Evolutionary conservation across 306 rosid species (phyloP), one percentile per base, ranked within the genome.

Genomic region (Fragaria nilgerrensis): DNA sequence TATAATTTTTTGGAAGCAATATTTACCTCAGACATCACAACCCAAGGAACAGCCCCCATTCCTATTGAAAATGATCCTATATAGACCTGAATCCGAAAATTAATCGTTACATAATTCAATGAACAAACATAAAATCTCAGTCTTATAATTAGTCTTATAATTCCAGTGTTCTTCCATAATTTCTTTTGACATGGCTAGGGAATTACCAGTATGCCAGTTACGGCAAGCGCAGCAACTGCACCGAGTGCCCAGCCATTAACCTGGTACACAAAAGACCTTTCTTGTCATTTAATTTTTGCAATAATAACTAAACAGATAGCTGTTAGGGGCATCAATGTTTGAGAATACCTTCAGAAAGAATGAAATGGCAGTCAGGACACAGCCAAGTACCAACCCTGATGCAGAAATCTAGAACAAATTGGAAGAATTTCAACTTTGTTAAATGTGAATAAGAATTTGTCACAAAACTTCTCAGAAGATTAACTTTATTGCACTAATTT

Each of bases 31-130:
- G 97, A 92, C 98, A 95, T 95, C 53, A 95, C 88, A 75, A 95
- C 88, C 98, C 97, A 92, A 76, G 98, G 98, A 87, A 95, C 87
- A 53, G 97, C 90, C 79, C 96, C 98, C 97, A 92, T 92, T 83
- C 98, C 98, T 17, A 80, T 56, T 68, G 97, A 92, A 85, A 92
- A 92, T 20, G 95, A 75, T 83, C 83, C 95, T 75, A 92, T 86
- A 66, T 89, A 90, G 68, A 92, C 70, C 98, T 95, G 75, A 79
- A 82, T 82, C 29, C 72, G 80, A 52, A 36, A 55, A 62, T 34
- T 20, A 44, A 41, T 45, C 37, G 58, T 76, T 72, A 53, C 47
- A 39, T 2, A 22, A 34, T 36, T 4, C 14, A 39, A 58, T 2
- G 52, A 56, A n/a, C 61, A 76, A 65, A 66, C 47, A 73, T 23